Conservation (phyloP, 306 rosid species). For the Neltuma alba region DNA sequence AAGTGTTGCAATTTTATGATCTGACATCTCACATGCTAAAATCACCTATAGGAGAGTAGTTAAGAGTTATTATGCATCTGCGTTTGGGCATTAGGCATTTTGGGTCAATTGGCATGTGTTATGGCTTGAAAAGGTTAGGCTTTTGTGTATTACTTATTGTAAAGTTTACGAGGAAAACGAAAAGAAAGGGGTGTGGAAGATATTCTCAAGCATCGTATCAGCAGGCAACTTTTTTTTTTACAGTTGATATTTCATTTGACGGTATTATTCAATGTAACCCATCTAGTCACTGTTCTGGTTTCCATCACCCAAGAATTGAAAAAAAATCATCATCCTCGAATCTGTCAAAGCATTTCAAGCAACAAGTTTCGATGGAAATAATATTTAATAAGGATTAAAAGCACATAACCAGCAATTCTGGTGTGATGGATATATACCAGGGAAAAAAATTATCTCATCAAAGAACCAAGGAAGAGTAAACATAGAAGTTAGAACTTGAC, state of each 20-base stretch:
- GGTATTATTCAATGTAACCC: background rate
- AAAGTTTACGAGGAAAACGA: background rate
- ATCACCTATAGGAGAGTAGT: background rate
- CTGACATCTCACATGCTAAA: constrained; percentile 1
- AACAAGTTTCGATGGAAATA: no score
- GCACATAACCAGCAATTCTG: no score
- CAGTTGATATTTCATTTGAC: background rate
- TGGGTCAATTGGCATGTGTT: background rate
- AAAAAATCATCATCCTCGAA: no score
- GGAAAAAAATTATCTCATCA: no score
- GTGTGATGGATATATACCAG: no score
- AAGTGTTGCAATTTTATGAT: background rate
- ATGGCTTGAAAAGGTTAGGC: background rate
- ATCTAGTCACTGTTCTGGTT: no score
- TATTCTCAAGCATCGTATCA: background rate
- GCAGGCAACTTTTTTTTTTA: background rate
- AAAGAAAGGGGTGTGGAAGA: background rate
- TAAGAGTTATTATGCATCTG: background rate
- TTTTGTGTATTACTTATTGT: background rate
- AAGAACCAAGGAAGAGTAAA: background rate
- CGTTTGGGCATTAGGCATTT: background rate
- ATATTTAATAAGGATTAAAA: no score
- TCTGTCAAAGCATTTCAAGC: no score
- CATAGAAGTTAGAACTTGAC: background rate
- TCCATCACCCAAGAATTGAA: no score